Percentiles rank a stretch among this genome's conserved stretches.
phyloP scores from a whole-genome alignment of 768 basidiomycete species.

The Lactarius sp. region DNA sequence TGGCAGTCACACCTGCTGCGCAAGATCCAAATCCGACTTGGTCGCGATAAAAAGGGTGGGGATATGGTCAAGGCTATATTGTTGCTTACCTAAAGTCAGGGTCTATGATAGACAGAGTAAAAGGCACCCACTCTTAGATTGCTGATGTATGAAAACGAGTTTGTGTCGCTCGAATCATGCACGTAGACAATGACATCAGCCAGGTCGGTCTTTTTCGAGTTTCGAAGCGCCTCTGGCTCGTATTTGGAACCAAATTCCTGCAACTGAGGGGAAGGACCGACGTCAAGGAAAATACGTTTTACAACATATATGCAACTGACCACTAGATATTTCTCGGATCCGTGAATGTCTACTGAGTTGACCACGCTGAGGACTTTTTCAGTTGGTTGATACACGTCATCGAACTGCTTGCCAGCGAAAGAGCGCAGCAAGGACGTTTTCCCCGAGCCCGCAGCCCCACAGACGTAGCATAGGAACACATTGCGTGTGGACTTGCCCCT shows the following conservation, averaged over 20 bases:
- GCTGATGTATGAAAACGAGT: slow-evolving; percentile 97
- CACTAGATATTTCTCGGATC: slow-evolving; percentile 93
- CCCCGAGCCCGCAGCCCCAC: slow-evolving; percentile 93
- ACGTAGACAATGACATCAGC: slow-evolving; percentile 96
- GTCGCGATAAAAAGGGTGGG: slow-evolving; percentile 98
- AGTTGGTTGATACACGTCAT: slow-evolving; percentile 77
- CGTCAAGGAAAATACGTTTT: slow-evolving; percentile 1
- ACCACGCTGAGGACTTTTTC: slow-evolving; percentile 89
- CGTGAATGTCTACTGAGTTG: slow-evolving; percentile 90
- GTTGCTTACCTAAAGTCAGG: slow-evolving; percentile 60
- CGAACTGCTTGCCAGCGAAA: slow-evolving; percentile 81
- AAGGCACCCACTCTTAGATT: slow-evolving; percentile 71
- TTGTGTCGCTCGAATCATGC: slow-evolving; percentile 96
- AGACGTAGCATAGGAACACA: slow-evolving; percentile 90
- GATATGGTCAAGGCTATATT: slow-evolving; percentile 92
- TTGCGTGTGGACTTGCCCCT: slow-evolving; percentile 87
- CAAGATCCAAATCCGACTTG: slow-evolving; percentile 95
- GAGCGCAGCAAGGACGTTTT: slow-evolving; percentile 84
- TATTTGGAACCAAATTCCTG: slow-evolving; percentile 98
- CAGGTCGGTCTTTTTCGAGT: slow-evolving; percentile 84
- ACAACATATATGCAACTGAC: slow-evolving; percentile 45
- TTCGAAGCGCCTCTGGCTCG: slow-evolving; percentile 85
- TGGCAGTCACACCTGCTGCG: slow-evolving; percentile 64
- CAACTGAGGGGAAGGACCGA: slow-evolving; percentile 46
- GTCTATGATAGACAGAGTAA: slow-evolving; percentile 13